These are phyloP conservation scores for Nothopassalora personata DNA, from an alignment of 2,329 filamentous ascomycete genomes.

Conservation along the genomic window DNA sequence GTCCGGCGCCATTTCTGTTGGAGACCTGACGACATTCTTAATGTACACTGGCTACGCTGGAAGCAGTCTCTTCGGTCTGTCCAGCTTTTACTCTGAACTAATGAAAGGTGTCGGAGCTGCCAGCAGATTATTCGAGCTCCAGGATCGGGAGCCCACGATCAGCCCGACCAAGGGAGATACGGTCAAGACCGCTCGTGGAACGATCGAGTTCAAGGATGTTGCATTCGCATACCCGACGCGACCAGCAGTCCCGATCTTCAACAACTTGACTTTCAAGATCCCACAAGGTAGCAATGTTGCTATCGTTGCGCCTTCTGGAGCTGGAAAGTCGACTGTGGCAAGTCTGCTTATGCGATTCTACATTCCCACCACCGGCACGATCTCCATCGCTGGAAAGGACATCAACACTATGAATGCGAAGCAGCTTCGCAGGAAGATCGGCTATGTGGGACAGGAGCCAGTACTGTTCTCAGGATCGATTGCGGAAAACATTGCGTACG, in stretches of 20 bases:
- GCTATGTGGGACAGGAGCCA: conserved; percentile 91
- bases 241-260: conserved; percentile 87
- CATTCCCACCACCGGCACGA: conserved; percentile 67
- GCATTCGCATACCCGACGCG: conserved; percentile 89
- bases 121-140: conserved; percentile 90
- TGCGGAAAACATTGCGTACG: conserved; percentile 87
- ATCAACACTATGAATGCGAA: conserved; percentile 86
- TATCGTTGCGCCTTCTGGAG: conserved; percentile 91
- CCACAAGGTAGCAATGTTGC: conserved; percentile 91
- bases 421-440: conserved; percentile 84
- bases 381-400: conserved; percentile 79
- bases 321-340: conserved; percentile 92
- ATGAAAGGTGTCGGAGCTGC: conserved; percentile 99
- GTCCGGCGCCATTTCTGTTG: conserved; percentile 77
- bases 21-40: conserved; percentile 91
- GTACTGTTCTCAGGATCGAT: conserved; percentile 84
- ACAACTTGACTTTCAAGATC: conserved; percentile 81
- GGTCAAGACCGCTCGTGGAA: conserved; percentile 77
- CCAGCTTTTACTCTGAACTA: conserved; percentile 93
- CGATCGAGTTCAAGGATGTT: conserved; percentile 82
- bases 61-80: conserved; percentile 87
- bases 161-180: conserved; percentile 75
- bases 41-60: conserved; percentile 92
- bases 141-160: conserved; percentile 82
- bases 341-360: conserved; percentile 92